These are phyloP conservation scores for Micractinium conductrix DNA, from an alignment of 139 green algal species.

Conservation along the genomic window DNA sequence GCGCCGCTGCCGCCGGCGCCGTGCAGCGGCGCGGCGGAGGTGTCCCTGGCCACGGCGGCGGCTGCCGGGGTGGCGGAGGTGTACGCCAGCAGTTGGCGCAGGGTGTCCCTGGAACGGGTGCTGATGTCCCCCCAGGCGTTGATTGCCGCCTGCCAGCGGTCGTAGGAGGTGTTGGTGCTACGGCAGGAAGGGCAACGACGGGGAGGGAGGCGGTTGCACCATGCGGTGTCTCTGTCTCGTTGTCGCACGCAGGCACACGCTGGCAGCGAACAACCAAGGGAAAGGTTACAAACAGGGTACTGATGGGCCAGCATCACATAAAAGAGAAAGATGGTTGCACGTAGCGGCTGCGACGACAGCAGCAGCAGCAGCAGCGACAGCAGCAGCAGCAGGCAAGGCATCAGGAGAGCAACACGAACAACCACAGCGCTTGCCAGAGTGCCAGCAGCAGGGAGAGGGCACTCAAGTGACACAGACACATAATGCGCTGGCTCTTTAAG, in stretches of 20 bases:
- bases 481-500: background rate
- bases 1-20: background rate
- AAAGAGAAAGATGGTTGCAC: too few relatives aligned
- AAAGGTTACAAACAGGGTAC: background rate
- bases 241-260: background rate
- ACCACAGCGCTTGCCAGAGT: too few relatives aligned
- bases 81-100: slow-evolving; percentile 33
- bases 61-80: background rate
- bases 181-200: background rate
- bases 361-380: too few relatives aligned
- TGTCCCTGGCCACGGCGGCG: background rate
- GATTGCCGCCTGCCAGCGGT: slow-evolving; percentile 36
- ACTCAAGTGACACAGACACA: background rate
- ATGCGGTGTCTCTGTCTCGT: background rate
- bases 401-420: too few relatives aligned
- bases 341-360: too few relatives aligned
- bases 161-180: slow-evolving; percentile 48
- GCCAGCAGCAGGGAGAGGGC: too few relatives aligned
- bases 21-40: background rate
- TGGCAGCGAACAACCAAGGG: background rate
- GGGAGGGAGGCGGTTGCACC: background rate
- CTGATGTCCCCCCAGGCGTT: slow-evolving; percentile 27
- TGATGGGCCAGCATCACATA: too few relatives aligned
- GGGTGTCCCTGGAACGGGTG: slow-evolving; percentile 35
- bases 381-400: too few relatives aligned